Percentiles rank a stretch among this genome's conserved stretches.
These are phyloP conservation scores for Phytopythium delawarense DNA, from an alignment of 352 stramenopile genomes.

Conservation along the genomic window DNA sequence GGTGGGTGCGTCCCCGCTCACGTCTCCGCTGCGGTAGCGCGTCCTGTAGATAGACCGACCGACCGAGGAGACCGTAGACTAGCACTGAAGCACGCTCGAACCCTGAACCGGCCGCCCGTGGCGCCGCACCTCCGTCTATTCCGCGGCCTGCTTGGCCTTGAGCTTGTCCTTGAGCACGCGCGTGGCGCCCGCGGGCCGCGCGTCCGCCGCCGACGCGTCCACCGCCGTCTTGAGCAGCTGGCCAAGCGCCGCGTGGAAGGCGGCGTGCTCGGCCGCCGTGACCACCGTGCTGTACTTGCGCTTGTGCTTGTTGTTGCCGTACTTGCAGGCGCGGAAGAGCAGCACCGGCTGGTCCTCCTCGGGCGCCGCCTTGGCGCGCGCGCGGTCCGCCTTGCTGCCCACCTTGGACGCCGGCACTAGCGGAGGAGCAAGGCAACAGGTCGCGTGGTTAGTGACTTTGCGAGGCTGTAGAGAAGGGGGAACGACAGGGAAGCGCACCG, in stretches of 20 bases:
- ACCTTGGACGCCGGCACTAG: constrained; percentile 33
- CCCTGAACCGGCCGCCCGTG: too few species aligned
- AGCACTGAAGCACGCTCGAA: background rate
- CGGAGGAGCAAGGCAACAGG: background rate
- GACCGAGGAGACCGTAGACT: background rate
- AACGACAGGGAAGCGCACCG: constrained; percentile 18
- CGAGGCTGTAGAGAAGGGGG: too few species aligned
- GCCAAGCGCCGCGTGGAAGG: constrained; percentile 66
- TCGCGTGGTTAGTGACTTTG: background rate
- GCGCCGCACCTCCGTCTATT: constrained; percentile 27
- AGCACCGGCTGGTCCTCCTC: constrained; percentile 51
- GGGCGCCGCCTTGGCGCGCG: constrained; percentile 31
- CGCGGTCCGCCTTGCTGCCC: constrained; percentile 29
- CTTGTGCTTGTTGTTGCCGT: constrained; percentile 89
- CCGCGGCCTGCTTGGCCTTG: constrained; percentile 61
- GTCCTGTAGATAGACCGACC: background rate
- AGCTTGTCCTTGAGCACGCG: constrained; percentile 46
- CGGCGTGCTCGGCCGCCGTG: constrained; percentile 44
- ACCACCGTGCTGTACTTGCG: constrained; percentile 79
- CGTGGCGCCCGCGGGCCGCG: constrained; percentile 20
- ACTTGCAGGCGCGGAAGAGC: constrained; percentile 72
- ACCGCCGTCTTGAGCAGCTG: constrained; percentile 72
- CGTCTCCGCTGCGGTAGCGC: constrained; percentile 10
- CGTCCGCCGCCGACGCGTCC: constrained; percentile 27
- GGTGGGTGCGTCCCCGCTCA: constrained; percentile 41